phyloP scores from a whole-genome alignment of 306 rosid genomes.

The Vigna hirtella region DNA sequence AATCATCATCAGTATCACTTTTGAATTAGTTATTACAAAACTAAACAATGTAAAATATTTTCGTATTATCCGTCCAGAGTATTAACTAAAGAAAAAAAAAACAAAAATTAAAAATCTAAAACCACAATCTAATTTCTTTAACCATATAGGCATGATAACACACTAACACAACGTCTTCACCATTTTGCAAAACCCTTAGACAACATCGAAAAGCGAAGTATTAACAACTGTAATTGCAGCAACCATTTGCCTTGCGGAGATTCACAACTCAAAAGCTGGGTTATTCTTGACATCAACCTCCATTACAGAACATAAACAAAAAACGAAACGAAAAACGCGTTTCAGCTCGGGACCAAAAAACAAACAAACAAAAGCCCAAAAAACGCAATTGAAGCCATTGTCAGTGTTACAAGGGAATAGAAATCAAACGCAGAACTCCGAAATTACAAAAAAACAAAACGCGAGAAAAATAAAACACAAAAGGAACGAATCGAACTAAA shows the following conservation, averaged over 20 bases:
- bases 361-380: background rate
- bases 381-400: background rate
- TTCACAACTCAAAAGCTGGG: background rate
- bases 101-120: background rate
- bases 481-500: background rate
- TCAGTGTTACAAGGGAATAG: background rate
- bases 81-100: background rate
- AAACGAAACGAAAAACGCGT: background rate
- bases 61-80: no score
- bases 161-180: background rate
- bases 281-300: background rate
- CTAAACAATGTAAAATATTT: no score
- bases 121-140: constrained; percentile 18
- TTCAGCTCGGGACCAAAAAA: background rate
- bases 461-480: background rate
- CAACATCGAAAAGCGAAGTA: constrained; percentile 12
- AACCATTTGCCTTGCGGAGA: constrained; percentile 4
- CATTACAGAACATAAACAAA: background rate
- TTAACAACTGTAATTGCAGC: constrained; percentile 18
- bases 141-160: background rate
- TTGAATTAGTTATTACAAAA: no score
- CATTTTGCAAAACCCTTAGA: background rate
- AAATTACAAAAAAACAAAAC: background rate
- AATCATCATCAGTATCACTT: background rate
- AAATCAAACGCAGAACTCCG: background rate